These are phyloP conservation scores for Alnus glutinosa DNA, from an alignment of 306 rosid species.

Conservation along the genomic window DNA sequence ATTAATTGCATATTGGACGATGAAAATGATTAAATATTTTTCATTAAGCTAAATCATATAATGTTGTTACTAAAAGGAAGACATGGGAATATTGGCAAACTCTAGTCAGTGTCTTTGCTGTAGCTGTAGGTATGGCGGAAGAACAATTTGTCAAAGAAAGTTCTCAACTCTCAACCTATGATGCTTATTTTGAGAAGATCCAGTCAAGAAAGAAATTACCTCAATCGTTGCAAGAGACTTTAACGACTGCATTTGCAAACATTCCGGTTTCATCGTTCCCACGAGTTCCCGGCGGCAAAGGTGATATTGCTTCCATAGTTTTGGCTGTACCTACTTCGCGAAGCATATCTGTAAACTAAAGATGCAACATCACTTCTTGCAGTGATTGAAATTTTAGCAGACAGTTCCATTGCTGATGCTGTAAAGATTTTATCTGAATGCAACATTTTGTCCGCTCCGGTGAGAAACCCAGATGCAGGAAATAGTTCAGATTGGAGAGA, in stretches of 20 bases:
- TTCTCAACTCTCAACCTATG: constrained; percentile 48
- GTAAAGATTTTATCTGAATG: constrained; percentile 69
- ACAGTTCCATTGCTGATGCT: constrained; percentile 61
- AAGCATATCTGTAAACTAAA: constrained; percentile 8
- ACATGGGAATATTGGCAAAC: constrained; percentile 14
- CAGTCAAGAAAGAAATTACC: constrained; percentile 89
- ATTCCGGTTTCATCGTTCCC: constrained; percentile 89
- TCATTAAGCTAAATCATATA: background rate
- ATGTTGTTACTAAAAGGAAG: background rate
- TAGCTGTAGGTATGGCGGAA: constrained; percentile 57
- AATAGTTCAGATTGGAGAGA: constrained; percentile 64
- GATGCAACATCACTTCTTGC: constrained; percentile 23
- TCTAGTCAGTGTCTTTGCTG: constrained; percentile 22
- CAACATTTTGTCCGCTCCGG: constrained; percentile 91
- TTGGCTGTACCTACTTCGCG: background rate
- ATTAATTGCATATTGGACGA: background rate
- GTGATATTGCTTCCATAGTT: constrained; percentile 35
- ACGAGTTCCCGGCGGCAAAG: constrained; percentile 74
- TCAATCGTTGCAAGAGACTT: constrained; percentile 54
- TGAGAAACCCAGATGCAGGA: constrained; percentile 53
- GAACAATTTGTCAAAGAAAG: constrained; percentile 30
- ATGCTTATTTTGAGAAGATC: constrained; percentile 60
- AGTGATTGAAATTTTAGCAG: constrained; percentile 85
- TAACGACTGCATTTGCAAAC: constrained; percentile 73
- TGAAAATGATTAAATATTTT: background rate